Base-by-base conservation (phyloP, 805 yeast genomes). In the Kazachstania bromeliacearum region DNA sequence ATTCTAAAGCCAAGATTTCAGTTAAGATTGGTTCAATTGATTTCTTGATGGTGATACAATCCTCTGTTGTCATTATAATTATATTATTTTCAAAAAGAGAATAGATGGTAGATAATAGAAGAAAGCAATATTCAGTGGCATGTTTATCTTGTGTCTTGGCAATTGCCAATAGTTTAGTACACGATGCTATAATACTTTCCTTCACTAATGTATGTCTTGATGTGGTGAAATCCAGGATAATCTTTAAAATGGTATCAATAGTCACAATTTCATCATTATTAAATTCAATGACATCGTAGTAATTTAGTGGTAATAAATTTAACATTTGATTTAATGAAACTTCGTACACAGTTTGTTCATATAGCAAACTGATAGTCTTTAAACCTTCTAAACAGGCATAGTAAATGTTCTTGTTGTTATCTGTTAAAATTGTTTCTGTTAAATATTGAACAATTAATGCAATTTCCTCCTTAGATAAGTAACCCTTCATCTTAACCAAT, bases 391-490 rank as follows among this genome's bases (percentile, higher is more conserved):
- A 51, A 10, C 78, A 67, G 10, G 75, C 76, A 13, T 59, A 60
- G 27, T 71, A 66, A 1, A 83, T 68, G 17, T 71, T 64, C 27
- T 71, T 72, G 28, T 73, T 69, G 9, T 59, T 64, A 42, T 68
- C 76, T 4, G 59, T 58, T n/a, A 78, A 53, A 6, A 83, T 62
- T 10, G 76, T 69, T 28, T 79, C 87, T 4, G 74, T 75, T 25
- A 85, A 61, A 46, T 78, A 75, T 44, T 75, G 83, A 23, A 79
- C 72, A 5, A 83, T 63, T 35, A 83, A 59, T 20, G 75, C 70
- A 19, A 73, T 55, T 45, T 85, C 95, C 35, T 72, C 71, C 3
- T 48, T 43, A 12, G 57, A 56, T 33, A 85, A 58, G 44, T 73
- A 77, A 1, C 59, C 61, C 2, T 60, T 55, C 45, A 82, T 60